These are phyloP conservation scores for Fusarium miscanthi DNA, from an alignment of 2,329 filamentous ascomycete genomes.

Conservation along the genomic window DNA sequence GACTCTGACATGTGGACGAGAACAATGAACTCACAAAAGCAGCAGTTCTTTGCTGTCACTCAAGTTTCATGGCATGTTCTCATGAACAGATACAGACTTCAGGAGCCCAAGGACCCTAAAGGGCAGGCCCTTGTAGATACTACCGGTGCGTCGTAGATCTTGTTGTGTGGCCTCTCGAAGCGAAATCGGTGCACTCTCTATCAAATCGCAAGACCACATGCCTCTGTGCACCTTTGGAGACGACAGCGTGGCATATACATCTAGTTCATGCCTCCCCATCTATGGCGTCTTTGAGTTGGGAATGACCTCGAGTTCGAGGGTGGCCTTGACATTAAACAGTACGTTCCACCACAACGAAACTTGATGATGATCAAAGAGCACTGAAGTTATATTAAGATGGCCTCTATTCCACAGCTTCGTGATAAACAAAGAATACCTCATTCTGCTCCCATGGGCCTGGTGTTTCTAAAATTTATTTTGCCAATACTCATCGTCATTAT, in stretches of 20 bases:
- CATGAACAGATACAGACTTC: neutral
- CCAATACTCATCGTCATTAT: neutral
- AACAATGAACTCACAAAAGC: neutral
- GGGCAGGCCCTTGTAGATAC: neutral
- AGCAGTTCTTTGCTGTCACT: neutral
- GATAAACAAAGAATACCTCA: neutral
- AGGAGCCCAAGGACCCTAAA: neutral
- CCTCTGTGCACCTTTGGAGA: neutral
- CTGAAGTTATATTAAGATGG: neutral
- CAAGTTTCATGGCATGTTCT: neutral
- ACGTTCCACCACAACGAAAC: neutral
- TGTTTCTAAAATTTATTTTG: neutral
- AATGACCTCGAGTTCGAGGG: neutral
- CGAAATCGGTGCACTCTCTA: neutral
- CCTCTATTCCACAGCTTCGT: neutral
- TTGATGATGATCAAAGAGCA: neutral
- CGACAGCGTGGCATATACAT: rapidly evolving
- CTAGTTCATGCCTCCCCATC: neutral
- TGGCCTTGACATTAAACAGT: neutral
- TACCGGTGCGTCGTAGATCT: neutral
- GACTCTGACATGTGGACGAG: neutral
- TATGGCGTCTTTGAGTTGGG: no score
- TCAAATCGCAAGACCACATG: neutral
- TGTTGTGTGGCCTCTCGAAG: neutral
- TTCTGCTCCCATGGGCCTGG: no score